Evolutionary conservation across 163 green algal species (phyloP).

Genomic region (Volvox carteri): DNA sequence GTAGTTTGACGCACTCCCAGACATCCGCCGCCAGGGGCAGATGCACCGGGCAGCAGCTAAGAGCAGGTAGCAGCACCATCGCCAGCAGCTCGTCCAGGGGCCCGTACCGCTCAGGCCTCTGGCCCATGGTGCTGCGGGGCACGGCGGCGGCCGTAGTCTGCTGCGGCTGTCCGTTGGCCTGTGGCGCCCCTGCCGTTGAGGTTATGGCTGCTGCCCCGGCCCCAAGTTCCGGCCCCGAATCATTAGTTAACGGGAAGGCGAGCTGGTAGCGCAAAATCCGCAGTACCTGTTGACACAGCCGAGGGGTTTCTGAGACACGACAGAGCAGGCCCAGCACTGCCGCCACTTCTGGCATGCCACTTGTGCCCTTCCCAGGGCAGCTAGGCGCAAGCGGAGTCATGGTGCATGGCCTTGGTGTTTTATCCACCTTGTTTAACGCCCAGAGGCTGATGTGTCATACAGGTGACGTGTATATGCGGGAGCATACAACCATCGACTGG

Average conservation of each 20-base stretch:
- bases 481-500: too few species aligned
- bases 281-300: too few species aligned
- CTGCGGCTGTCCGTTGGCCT: not conserved
- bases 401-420: too few species aligned
- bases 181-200: not conserved
- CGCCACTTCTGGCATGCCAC: too few species aligned
- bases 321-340: too few species aligned
- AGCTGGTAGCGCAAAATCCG: slow-evolving; percentile 69
- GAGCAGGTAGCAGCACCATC: slow-evolving; percentile 77
- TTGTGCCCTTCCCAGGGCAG: too few species aligned
- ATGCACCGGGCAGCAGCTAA: slow-evolving; percentile 79
- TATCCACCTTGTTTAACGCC: too few species aligned
- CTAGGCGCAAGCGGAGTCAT: too few species aligned
- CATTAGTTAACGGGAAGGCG: not conserved
- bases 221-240: not conserved
- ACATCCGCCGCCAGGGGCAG: slow-evolving; percentile 75
- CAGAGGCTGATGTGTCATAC: too few species aligned
- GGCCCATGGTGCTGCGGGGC: not conserved
- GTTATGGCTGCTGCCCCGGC: not conserved
- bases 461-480: too few species aligned
- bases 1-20: slow-evolving; percentile 81
- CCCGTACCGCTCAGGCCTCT: not conserved
- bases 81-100: slow-evolving; percentile 69
- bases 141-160: not conserved
- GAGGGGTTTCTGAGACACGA: too few species aligned